Evolutionary conservation across 768 basidiomycete species (phyloP), one percentile per base, ranked within the genome.

Genomic region (Lentinula lateritia): DNA sequence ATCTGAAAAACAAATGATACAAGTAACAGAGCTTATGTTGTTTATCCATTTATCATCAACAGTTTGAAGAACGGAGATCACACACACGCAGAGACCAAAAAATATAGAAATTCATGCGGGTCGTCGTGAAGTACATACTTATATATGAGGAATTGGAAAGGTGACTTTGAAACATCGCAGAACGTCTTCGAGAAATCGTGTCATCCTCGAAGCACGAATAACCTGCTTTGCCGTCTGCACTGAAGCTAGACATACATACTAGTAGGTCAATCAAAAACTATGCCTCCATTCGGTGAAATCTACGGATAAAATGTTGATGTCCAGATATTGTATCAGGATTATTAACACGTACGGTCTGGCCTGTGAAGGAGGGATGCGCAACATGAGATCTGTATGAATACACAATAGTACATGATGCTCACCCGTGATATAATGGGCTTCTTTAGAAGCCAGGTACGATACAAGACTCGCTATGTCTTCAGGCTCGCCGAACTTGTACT

Each of bases 381-480:
- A 16, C n/a, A 28, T 42, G 16, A 53, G 6, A 52, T 8, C 18
- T 23, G 46, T 61, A 2, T 9, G 0, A 3, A 38, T 5, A 16
- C 54, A 4, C 18, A 32, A 41, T 16, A 32, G 23, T 16, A n/a
- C 7, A 7, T 18, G 34, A 18, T 18, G 38, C 67, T 62, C 55
- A 69, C 71, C 75, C 3, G 69, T 70, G 32, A 73, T 68, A 34
- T 68, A 70, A 50, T 63, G 61, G 2, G 68, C 66, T 50, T 68
- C 71, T 63, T 68, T 70, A 16, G 73, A 70, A 20, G 67, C 70
- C 12, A 76, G 63, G 53, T 67, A 74, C 13, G 71, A 72, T 20
- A 73, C 69, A 3, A 70, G 35, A n/a, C 65, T 67, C 6, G 66
- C 69, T 13, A 73, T 66, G 20, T 71, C 67, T 18, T 64, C 63